These are phyloP conservation scores for Stagonosporopsis tanaceti DNA, from an alignment of 2,329 filamentous ascomycete genomes.

Conservation along the genomic window DNA sequence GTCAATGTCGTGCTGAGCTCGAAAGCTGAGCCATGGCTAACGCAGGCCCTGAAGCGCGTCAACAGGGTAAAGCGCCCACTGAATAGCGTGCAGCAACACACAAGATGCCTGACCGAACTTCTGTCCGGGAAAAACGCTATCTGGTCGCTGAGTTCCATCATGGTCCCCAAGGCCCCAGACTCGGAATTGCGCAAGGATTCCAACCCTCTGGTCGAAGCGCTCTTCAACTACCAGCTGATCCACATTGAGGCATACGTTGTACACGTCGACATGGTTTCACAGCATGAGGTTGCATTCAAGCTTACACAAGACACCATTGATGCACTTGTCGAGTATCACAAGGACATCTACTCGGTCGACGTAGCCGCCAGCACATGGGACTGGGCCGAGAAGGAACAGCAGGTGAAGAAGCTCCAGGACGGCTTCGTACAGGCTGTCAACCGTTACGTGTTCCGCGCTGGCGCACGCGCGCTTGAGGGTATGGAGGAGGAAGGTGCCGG, in stretches of 20 bases:
- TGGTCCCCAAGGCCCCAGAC: constrained; percentile 90
- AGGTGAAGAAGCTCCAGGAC: constrained; percentile 96
- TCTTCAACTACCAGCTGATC: constrained; percentile 92
- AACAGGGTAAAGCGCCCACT: constrained; percentile 96
- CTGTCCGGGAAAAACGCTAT: constrained; percentile 89
- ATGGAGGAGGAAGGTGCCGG: constrained; percentile 96
- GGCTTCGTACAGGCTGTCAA: constrained; percentile 97
- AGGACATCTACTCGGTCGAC: constrained; percentile 91
- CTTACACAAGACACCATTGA: constrained; percentile 95
- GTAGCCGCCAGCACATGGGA: constrained; percentile 87
- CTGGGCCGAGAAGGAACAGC: constrained; percentile 96
- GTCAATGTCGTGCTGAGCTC: constrained; percentile 93
- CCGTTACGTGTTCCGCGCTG: constrained; percentile 93
- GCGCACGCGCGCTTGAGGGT: constrained; percentile 88
- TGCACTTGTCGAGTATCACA: constrained; percentile 91
- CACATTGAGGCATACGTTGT: constrained; percentile 98
- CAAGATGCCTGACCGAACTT: constrained; percentile 92
- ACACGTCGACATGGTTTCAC: constrained; percentile 97
- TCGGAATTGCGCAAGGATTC: constrained; percentile 81
- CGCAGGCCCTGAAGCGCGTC: constrained; percentile 93
- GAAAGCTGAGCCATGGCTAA: constrained; percentile 96
- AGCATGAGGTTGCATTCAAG: constrained; percentile 98
- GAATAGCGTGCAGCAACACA: constrained; percentile 96
- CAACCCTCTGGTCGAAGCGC: constrained; percentile 82
- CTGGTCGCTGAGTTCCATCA: constrained; percentile 92